Conservation (phyloP, 345 rosid species). For the Xanthoceras sorbifolium region DNA sequence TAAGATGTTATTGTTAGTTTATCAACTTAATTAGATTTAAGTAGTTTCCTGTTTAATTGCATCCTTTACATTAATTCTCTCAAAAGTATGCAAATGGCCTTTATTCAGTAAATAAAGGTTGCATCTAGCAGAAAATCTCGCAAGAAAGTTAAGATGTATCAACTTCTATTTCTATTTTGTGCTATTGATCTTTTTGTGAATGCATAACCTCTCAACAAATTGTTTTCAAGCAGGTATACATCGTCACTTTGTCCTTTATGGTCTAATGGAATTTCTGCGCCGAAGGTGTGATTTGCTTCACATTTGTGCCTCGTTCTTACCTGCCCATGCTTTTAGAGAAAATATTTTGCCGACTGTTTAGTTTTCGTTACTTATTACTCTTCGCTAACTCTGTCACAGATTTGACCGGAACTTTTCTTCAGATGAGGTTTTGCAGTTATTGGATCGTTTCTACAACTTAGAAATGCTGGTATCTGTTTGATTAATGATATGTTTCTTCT, state of each 20-base stretch:
- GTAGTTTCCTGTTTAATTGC: neutral
- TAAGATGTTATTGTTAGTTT: neutral
- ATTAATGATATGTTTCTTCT: neutral
- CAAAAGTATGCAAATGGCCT: neutral
- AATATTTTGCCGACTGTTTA: slow-evolving; percentile 7
- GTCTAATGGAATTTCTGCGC: slow-evolving; percentile 88
- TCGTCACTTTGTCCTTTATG: slow-evolving; percentile 89
- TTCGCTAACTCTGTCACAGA: slow-evolving; percentile 40
- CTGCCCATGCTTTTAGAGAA: neutral
- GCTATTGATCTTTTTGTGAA: neutral
- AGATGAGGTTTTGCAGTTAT: slow-evolving; percentile 87
- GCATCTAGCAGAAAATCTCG: neutral
- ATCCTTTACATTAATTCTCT: neutral
- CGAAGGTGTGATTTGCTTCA: slow-evolving; percentile 58
- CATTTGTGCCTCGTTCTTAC: neutral
- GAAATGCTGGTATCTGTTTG: slow-evolving; percentile 76
- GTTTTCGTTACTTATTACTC: neutral
- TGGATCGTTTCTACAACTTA: slow-evolving; percentile 90
- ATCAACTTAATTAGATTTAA: too few relatives aligned
- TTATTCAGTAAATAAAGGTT: neutral
- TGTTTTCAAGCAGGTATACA: slow-evolving; percentile 67
- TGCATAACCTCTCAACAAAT: slow-evolving; percentile 1
- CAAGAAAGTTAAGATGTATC: neutral
- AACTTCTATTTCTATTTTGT: neutral
- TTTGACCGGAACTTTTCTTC: slow-evolving; percentile 83